A percentile compares a stretch with the other conserved stretches of the same genome.
Conservation (phyloP, 768 basidiomycete species). For the Serendipita sp. region DNA sequence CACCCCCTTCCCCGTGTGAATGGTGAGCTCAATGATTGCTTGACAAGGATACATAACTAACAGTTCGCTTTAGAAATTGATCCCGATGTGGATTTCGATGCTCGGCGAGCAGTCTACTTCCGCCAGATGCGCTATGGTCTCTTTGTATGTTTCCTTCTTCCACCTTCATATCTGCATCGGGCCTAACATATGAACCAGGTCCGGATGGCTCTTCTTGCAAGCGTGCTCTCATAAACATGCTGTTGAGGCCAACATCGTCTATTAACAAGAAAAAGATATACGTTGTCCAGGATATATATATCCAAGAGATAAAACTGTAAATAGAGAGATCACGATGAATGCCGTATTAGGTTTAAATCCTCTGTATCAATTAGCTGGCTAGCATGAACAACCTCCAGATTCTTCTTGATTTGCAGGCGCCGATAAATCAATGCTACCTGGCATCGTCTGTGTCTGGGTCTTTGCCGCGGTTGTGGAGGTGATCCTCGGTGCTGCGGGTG, state of each 20-base stretch:
- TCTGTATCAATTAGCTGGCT: too few relatives aligned
- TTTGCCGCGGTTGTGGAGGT: not conserved
- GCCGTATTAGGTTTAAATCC: too few relatives aligned
- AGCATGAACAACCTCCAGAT: not conserved
- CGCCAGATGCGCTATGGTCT: conserved; percentile 97
- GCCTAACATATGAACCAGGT: conserved; percentile 25
- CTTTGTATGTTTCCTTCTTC: conserved; percentile 47
- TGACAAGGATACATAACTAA: conserved; percentile 7
- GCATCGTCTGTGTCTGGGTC: not conserved
- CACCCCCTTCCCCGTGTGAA: conserved; percentile 93
- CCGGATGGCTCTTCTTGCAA: conserved; percentile 65
- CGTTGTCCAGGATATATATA: too few relatives aligned
- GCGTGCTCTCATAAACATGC: conserved; percentile 29
- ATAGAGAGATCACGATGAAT: too few relatives aligned
- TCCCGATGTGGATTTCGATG: conserved; percentile 94
- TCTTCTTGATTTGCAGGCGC: not conserved
- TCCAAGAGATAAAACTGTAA: too few relatives aligned
- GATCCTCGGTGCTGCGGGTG: conserved; percentile 12
- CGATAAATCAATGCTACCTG: conserved; percentile 1
- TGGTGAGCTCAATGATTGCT: conserved; percentile 28
- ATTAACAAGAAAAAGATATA: conserved; percentile 3
- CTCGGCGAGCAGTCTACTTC: conserved; percentile 88
- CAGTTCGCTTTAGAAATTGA: conserved; percentile 65
- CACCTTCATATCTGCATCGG: not conserved
- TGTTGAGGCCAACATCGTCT: not conserved